These are phyloP conservation scores for Saccharomyces hybrid DNA, from an alignment of 1,139 yeast species.

Conservation along the genomic window DNA sequence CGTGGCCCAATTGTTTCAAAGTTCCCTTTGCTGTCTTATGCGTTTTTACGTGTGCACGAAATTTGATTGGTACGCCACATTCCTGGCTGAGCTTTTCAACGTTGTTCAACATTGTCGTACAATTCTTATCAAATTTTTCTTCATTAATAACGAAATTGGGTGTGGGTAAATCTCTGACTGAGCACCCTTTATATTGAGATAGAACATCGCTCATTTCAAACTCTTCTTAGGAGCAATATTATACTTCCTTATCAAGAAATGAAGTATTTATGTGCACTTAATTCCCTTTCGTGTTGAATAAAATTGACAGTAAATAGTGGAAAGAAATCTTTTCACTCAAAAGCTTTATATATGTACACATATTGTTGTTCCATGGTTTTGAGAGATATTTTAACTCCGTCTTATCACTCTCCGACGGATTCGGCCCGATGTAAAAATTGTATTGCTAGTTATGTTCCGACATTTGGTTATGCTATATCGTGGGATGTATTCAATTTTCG, in stretches of 20 bases:
- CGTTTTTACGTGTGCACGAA: conserved; percentile 66
- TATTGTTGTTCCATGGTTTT: background rate
- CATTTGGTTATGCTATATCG: background rate
- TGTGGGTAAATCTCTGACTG: conserved; percentile 39
- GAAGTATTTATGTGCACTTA: background rate
- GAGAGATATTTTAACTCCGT: background rate
- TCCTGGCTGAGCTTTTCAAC: conserved; percentile 19
- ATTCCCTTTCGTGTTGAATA: background rate
- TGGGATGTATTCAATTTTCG: background rate
- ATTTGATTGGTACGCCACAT: conserved; percentile 35
- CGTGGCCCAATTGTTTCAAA: conserved; percentile 39
- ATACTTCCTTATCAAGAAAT: background rate
- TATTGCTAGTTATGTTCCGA: background rate
- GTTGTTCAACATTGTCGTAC: conserved; percentile 36
- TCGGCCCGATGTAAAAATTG: background rate
- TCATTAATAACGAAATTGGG: conserved; percentile 46
- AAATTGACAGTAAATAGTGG: background rate
- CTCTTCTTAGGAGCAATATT: conserved; percentile 8
- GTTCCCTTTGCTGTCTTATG: conserved; percentile 54
- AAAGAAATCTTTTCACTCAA: background rate
- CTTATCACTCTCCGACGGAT: background rate
- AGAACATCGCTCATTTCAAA: conserved; percentile 10
- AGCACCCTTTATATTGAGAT: conserved; percentile 13
- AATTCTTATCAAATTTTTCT: conserved; percentile 34
- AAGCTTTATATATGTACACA: background rate